A percentile compares a stretch with the other conserved stretches of the same genome.
Evolutionary conservation across 176 grass and related monocot species (phyloP).

Genomic region (Phragmites australis): DNA sequence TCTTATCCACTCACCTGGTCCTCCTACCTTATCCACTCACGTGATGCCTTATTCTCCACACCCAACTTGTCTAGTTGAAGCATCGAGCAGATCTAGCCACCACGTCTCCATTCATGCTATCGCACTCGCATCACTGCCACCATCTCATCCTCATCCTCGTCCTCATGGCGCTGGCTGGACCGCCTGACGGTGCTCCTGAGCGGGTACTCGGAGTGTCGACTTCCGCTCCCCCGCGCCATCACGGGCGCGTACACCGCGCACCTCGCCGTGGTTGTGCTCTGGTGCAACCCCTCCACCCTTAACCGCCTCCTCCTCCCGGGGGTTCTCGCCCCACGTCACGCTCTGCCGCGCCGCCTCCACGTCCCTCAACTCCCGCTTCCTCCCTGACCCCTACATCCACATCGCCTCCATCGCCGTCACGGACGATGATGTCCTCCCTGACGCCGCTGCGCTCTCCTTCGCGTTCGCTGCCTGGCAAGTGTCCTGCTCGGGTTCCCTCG

Average conservation of each 20-base stretch:
- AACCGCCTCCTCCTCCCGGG: conserved; percentile 20
- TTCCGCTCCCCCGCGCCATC: conserved; percentile 67
- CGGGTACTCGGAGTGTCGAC: conserved; percentile 66
- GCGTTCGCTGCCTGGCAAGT: conserved; percentile 59
- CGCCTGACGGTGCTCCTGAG: conserved; percentile 74
- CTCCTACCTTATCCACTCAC: no score
- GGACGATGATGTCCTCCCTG: conserved; percentile 65
- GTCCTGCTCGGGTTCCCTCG: conserved; percentile 11
- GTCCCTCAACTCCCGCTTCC: conserved; percentile 88
- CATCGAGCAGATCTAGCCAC: conserved; percentile 42
- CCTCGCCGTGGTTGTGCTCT: conserved; percentile 58
- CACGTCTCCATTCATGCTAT: conserved; percentile 19
- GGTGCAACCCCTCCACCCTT: conserved; percentile 71
- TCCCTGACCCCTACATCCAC: conserved; percentile 57
- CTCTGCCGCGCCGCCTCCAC: conserved; percentile 51
- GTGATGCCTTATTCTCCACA: no score
- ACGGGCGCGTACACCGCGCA: conserved; percentile 51
- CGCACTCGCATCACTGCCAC: background rate
- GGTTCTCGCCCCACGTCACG: conserved; percentile 42
- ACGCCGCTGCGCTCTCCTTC: conserved; percentile 55
- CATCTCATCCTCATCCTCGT: conserved; percentile 11
- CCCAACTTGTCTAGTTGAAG: no score
- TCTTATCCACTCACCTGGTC: no score
- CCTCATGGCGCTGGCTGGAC: conserved; percentile 44
- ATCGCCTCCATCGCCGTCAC: conserved; percentile 56